Percentiles rank a stretch among this genome's conserved stretches.
Evolutionary conservation across 768 basidiomycete species (phyloP).

Genomic region (Leccinum imitatum): DNA sequence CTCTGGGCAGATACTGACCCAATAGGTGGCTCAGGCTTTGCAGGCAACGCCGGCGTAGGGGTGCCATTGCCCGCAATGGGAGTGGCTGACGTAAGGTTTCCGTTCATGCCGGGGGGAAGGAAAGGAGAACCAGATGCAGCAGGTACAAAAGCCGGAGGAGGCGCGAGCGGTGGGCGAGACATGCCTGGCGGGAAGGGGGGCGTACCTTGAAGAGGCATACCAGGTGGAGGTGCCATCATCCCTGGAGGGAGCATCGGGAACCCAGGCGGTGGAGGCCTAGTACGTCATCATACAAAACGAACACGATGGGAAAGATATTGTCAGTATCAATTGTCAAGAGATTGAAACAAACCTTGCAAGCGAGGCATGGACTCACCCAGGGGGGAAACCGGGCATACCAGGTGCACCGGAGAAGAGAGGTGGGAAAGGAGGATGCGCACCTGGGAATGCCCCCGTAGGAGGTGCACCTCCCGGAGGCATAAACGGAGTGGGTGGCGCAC

Average conservation of each 20-base stretch:
- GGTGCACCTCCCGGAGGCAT: constrained; percentile 37
- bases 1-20: constrained; percentile 25
- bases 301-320: constrained; percentile 11
- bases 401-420: constrained; percentile 45
- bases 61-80: constrained; percentile 27
- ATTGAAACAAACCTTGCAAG: constrained; percentile 15
- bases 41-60: constrained; percentile 16
- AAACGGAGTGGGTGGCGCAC: constrained; percentile 43
- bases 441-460: constrained; percentile 40
- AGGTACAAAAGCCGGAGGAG: constrained; percentile 39
- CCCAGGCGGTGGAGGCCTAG: constrained; percentile 53
- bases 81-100: constrained; percentile 15
- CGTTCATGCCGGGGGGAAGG: constrained; percentile 25
- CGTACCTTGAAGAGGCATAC: constrained; percentile 37
- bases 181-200: constrained; percentile 40
- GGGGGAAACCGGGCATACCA: constrained; percentile 52
- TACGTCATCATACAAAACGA: constrained; percentile 10
- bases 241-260: constrained; percentile 51
- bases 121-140: constrained; percentile 35
- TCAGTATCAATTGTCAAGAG: constrained; percentile 19
- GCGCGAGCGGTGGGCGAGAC: constrained; percentile 32
- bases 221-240: constrained; percentile 32
- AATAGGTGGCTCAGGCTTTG: constrained; percentile 11
- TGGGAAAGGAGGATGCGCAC: constrained; percentile 37
- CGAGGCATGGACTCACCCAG: constrained; percentile 44